These are phyloP conservation scores for Pneumocystis jirovecii DNA, from an alignment of 1,139 yeast species.

Conservation along the genomic window DNA sequence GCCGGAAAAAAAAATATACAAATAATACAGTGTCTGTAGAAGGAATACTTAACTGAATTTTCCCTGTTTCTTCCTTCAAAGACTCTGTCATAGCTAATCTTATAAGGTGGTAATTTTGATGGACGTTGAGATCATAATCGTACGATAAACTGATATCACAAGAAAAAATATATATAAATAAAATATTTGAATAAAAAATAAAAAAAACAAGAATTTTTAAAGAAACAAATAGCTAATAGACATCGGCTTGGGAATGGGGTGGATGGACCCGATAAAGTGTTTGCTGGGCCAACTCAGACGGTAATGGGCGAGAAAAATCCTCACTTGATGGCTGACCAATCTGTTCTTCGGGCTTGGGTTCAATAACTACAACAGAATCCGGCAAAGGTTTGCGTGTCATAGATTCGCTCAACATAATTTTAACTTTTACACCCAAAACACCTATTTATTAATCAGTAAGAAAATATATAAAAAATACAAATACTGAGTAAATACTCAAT, in stretches of 20 bases:
- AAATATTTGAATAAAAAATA: not conserved
- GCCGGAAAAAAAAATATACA: not conserved
- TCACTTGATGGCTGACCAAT: constrained; percentile 49
- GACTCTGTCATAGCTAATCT: not conserved
- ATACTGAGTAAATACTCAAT: not conserved
- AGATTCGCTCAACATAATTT: constrained; percentile 75
- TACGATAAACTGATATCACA: no score
- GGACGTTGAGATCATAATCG: not conserved
- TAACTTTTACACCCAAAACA: constrained; percentile 98
- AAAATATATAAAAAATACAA: not conserved
- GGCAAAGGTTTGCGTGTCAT: constrained; percentile 81
- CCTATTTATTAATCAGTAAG: constrained; percentile 22
- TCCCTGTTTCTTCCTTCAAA: not conserved
- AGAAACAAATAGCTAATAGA: not conserved
- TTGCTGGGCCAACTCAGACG: not conserved
- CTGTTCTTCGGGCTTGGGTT: constrained; percentile 94
- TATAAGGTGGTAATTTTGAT: not conserved
- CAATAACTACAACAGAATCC: constrained; percentile 86
- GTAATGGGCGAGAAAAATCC: constrained; percentile 40
- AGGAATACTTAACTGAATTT: not conserved
- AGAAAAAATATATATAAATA: not conserved
- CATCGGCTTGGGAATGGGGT: not conserved
- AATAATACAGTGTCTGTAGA: not conserved
- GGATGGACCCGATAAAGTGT: not conserved
- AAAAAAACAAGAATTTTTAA: not conserved